Evolutionary conservation across 2,329 filamentous ascomycete genomes (phyloP), one percentile per base, ranked within the genome.

Genomic region (Zelopaecilomyces penicillatus): DNA sequence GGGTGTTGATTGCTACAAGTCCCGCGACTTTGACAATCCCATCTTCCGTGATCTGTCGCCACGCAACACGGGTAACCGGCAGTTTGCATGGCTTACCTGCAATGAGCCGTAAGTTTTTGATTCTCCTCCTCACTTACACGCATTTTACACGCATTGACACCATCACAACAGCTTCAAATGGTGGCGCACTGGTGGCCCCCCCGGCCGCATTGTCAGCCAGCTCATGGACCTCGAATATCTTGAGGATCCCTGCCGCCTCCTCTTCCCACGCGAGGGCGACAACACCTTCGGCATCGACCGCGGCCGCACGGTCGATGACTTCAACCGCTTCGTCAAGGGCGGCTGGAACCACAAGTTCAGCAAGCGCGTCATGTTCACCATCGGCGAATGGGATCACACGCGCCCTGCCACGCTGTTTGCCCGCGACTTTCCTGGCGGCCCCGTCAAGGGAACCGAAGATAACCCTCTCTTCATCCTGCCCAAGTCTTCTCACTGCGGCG

Each of bases 361-460:
- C 2, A 73, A 69, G 11, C 69, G 77, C 3, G 61, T 83, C 26
- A 65, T 81, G 28, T 81, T 72, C 65, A 67, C 71, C 5, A 81
- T 82, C 52, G 78, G 73, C 37, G 66, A 78, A 57, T 75, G 65
- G 44, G 79, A 83, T 55, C 79, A 78, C 5, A 82, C 78, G 79
- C 66, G 71, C 31, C 69, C 74, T 4, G 68, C 72, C 0, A 70
- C 70, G 4, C 69, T 82, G 1, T 72, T 69, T 1, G 75, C 74
- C 12, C 64, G 68, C 28, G 70, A 71, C 55, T 66, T 77, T 19
- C 75, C 76, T 0, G 73, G 69, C 5, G 78, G 79, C 0, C 75
- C 76, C 1, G 57, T 80, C 11, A 10, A 59, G 44, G 69, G 69
- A 8, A 75, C 69, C 0, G 28, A 57, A 1, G 54, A 70, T 28